phyloP scores from a whole-genome alignment of 768 basidiomycete species.

The Tubosaeta sp. region DNA sequence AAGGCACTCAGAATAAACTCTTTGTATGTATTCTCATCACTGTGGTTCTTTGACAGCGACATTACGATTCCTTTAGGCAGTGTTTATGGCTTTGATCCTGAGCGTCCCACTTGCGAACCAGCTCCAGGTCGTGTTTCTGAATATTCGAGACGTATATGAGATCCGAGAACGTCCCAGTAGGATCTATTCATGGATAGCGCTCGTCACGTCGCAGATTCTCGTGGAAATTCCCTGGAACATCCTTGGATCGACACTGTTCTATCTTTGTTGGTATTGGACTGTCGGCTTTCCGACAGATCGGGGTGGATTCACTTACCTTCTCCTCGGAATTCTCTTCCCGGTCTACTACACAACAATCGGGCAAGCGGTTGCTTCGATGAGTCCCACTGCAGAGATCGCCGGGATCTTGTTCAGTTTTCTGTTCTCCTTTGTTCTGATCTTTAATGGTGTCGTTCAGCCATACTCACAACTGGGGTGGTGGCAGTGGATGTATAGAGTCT shows the following conservation, averaged over 20 bases:
- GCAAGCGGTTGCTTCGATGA: slow-evolving; percentile 58
- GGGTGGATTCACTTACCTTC: slow-evolving; percentile 57
- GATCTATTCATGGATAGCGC: slow-evolving; percentile 63
- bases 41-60: neutral
- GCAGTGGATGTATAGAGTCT: slow-evolving; percentile 63
- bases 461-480: slow-evolving; percentile 61
- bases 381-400: slow-evolving; percentile 56
- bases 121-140: slow-evolving; percentile 57
- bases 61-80: slow-evolving; percentile 32
- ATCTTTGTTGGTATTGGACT: slow-evolving; percentile 68
- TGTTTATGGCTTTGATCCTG: slow-evolving; percentile 53
- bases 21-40: slow-evolving; percentile 43
- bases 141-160: slow-evolving; percentile 58
- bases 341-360: slow-evolving; percentile 60
- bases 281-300: slow-evolving; percentile 53
- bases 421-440: slow-evolving; percentile 62
- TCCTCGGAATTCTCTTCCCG: slow-evolving; percentile 51
- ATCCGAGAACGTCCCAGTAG: slow-evolving; percentile 61
- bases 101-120: slow-evolving; percentile 56
- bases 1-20: slow-evolving; percentile 62
- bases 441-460: slow-evolving; percentile 69
- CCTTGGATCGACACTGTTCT: slow-evolving; percentile 52
- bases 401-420: slow-evolving; percentile 54
- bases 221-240: slow-evolving; percentile 63
- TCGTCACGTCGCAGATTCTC: slow-evolving; percentile 51